phyloP scores from a whole-genome alignment of 1,284 basidiomycete genomes.

The Peniophora sp. region DNA sequence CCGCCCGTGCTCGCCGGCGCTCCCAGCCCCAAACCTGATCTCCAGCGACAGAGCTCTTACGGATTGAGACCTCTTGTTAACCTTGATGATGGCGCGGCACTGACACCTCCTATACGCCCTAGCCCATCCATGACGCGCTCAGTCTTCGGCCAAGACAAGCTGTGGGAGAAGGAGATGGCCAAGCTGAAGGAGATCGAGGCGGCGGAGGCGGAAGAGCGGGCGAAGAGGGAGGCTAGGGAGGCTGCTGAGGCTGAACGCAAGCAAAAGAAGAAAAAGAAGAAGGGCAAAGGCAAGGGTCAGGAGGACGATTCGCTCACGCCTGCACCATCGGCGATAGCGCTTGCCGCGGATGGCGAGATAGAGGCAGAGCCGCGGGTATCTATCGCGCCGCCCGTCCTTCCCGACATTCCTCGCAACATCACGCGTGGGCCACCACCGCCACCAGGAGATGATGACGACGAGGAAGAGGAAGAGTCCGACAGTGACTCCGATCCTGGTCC shows the following conservation, averaged over 20 bases:
- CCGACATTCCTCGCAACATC: constrained; percentile 40
- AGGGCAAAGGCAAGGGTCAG: constrained; percentile 34
- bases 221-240: constrained; percentile 35
- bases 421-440: constrained; percentile 31
- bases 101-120: constrained; percentile 12
- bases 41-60: constrained; percentile 42
- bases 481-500: constrained; percentile 40
- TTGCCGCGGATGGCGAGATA: neutral
- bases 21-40: constrained; percentile 24
- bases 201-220: constrained; percentile 44
- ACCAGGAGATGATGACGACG: constrained; percentile 16
- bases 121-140: constrained; percentile 41
- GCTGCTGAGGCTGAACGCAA: constrained; percentile 32
- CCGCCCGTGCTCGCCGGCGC: constrained; percentile 22
- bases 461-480: constrained; percentile 39
- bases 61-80: constrained; percentile 52
- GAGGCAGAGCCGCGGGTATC: constrained; percentile 5
- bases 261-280: constrained; percentile 29
- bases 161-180: constrained; percentile 74
- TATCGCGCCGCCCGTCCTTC: constrained; percentile 47
- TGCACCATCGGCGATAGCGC: neutral
- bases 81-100: constrained; percentile 41
- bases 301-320: constrained; percentile 19
- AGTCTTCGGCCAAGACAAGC: constrained; percentile 76
- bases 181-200: constrained; percentile 69